Conservation (phyloP, 768 basidiomycete species). For the Boletus reticuloceps region DNA sequence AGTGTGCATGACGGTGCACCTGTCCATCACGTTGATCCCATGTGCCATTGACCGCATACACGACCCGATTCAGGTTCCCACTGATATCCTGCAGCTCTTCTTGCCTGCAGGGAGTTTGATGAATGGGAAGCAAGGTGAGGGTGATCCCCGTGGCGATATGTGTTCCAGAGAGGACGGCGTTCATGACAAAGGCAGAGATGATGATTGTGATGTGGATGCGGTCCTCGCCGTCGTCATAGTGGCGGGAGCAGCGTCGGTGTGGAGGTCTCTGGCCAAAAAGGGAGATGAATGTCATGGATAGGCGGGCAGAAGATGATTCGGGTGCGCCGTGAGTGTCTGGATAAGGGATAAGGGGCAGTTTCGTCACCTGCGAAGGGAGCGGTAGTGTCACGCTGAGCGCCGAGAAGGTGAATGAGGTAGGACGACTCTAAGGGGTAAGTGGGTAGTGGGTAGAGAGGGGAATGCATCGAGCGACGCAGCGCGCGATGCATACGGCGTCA, state of each 20-base stretch:
- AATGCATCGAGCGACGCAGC: too few relatives aligned
- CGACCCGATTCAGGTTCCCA: too few relatives aligned
- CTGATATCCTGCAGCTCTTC: too few relatives aligned
- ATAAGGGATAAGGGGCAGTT: constrained; percentile 47
- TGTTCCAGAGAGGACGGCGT: constrained; percentile 47
- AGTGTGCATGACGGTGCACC: constrained; percentile 17
- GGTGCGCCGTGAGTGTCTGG: constrained; percentile 14
- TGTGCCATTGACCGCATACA: too few relatives aligned
- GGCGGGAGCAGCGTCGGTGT: constrained; percentile 30
- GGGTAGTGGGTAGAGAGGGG: constrained; percentile 54
- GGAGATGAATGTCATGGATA: constrained; percentile 74
- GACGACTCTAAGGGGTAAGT: constrained; percentile 34
- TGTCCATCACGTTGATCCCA: not conserved
- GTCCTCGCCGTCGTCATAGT: constrained; percentile 1
- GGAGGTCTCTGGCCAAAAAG: constrained; percentile 55
- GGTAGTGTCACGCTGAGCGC: constrained; percentile 36
- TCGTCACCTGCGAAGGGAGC: constrained; percentile 37
- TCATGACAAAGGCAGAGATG: constrained; percentile 60
- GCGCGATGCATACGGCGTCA: too few relatives aligned
- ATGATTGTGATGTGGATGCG: constrained; percentile 37
- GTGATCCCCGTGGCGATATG: constrained; percentile 56
- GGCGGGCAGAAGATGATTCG: constrained; percentile 39
- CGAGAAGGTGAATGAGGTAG: constrained; percentile 49
- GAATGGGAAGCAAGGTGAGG: too few relatives aligned
- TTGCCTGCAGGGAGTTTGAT: constrained; percentile 1